Conservation (phyloP, 371 early-diverging fungal genomes). For the Amoeboaphelidium protococcarum region DNA sequence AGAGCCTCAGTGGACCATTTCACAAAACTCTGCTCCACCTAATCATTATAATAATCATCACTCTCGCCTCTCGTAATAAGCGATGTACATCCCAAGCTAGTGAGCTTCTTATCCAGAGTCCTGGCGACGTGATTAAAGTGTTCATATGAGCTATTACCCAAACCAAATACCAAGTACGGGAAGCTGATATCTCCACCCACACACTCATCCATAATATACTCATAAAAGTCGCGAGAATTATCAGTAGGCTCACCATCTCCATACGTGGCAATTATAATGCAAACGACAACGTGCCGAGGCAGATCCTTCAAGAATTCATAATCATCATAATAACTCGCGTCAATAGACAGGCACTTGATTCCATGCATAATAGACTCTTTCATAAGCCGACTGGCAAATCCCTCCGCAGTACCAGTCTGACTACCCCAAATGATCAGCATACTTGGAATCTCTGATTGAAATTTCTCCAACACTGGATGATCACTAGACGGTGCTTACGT, state of each 20-base stretch:
- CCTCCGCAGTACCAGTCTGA: neutral
- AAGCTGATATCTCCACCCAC: constrained; percentile 25
- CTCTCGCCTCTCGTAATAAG: constrained; percentile 69
- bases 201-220: constrained; percentile 22
- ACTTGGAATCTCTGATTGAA: too few relatives aligned
- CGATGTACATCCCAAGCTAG: constrained; percentile 38
- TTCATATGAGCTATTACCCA: constrained; percentile 88
- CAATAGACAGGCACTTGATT: neutral
- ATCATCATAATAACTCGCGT: neutral
- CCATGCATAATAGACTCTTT: neutral
- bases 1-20: constrained; percentile 68
- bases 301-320: neutral
- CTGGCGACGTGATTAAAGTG: constrained; percentile 63
- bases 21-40: constrained; percentile 75
- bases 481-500: too few relatives aligned
- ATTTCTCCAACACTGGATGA: too few relatives aligned
- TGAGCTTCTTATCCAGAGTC: constrained; percentile 29
- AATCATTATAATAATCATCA: constrained; percentile 78
- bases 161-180: constrained; percentile 59
- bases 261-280: constrained; percentile 71
- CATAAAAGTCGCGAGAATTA: constrained; percentile 63
- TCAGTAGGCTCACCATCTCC: constrained; percentile 77
- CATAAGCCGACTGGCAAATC: neutral
- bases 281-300: constrained; percentile 19
- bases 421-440: neutral